Base-by-base conservation (phyloP, 306 rosid species). In the Malus asiatica region DNA sequence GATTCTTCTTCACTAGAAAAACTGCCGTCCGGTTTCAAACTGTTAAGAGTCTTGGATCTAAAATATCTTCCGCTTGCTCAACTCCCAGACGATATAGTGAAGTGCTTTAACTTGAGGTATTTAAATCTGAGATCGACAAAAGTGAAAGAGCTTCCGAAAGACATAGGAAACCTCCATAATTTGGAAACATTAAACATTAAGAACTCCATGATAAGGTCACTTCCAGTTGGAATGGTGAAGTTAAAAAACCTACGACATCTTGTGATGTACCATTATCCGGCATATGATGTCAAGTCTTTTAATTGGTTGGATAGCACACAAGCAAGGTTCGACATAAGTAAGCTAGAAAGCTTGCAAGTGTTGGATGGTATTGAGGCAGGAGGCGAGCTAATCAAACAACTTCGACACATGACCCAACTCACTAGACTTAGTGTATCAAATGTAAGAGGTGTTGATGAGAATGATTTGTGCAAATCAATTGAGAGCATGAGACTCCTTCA, bases 131-230 rank as follows among this genome's bases (percentile, higher is more conserved):
- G 48, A 62, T 66, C 60, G 1, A 76, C 80, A 0, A 32, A 33
- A n/a, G 52, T 79, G 3, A 68, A 9, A n/a, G 30, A 16, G 15
- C 67, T 82, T 22, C 86, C 86, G 0, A 57, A 33, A 65, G 75
- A 65, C 63, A 76, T 85, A 6, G 62, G 75, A 8, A 81, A 79
- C 16, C 75, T 79, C 29, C 52, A 10, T 3, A 68, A 62, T 20
- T 40, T 85, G 0, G 71, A 72, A 11, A 71, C 79, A 22, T 20
- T 84, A 23, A 79, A 81, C 29, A 71, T 78, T 16, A 30, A 64
- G 27, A 23, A 71, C 19, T 48, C 76, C 60, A 48, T 42, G 45
- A 42, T 42, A 42, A 42, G 70, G 42, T 20, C 8, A 11, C 79
- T 67, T 76, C 76, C 65, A 12, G 29, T 19, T 57, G 76, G 63